These are phyloP conservation scores for Iris macrosiphon DNA, from an alignment of 106 monocot genomes.

Conservation along the genomic window DNA sequence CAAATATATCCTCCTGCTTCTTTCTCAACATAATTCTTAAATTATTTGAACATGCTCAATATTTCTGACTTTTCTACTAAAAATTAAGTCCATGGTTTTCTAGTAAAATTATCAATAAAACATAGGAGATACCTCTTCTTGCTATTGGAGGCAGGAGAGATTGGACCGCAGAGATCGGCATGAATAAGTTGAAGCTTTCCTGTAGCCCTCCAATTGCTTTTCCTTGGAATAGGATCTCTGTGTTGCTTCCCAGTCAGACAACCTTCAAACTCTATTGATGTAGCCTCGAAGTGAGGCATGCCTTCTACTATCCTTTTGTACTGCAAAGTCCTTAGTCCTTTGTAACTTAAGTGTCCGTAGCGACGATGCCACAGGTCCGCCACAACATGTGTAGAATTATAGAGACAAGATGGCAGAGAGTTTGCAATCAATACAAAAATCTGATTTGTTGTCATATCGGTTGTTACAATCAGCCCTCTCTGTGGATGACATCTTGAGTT, in stretches of 20 bases:
- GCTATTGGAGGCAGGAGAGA: not conserved
- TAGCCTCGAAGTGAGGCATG: not conserved
- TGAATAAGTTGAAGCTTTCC: not conserved
- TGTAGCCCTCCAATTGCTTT: not conserved
- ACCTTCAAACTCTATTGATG: not conserved
- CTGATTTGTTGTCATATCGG: too few relatives aligned
- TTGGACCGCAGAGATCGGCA: not conserved
- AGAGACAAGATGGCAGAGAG: too few relatives aligned
- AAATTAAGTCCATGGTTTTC: not conserved
- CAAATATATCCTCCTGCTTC: not conserved
- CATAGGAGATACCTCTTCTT: not conserved
- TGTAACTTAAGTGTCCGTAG: too few relatives aligned
- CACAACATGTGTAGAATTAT: too few relatives aligned
- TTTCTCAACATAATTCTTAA: not conserved
- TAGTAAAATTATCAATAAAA: conserved; percentile 1
- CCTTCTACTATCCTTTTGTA: too few relatives aligned
- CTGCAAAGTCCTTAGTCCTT: too few relatives aligned
- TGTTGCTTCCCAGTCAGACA: not conserved
- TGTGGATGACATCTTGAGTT: too few relatives aligned
- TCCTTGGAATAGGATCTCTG: not conserved
- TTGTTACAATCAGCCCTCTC: too few relatives aligned
- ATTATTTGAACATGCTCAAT: not conserved
- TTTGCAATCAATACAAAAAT: too few relatives aligned
- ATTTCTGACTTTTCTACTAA: not conserved
- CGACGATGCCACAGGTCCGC: too few relatives aligned